These are phyloP conservation scores for Gyrodon lividus DNA, from an alignment of 768 basidiomycete genomes.

Conservation along the genomic window DNA sequence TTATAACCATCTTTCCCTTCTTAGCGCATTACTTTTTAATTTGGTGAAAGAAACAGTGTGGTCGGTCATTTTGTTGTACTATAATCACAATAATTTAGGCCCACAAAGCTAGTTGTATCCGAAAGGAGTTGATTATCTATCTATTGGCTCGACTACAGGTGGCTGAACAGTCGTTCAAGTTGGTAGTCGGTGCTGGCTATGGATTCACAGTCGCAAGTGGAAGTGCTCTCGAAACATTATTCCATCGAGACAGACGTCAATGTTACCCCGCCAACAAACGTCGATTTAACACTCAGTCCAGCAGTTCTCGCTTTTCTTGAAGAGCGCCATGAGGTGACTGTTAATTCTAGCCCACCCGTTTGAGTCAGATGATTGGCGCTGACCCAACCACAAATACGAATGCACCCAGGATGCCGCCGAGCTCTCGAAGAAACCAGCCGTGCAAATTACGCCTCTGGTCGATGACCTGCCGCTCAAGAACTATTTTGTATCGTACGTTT, in stretches of 20 bases:
- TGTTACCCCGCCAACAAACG: conserved; percentile 15
- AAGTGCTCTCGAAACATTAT: neutral
- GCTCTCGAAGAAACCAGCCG: conserved; percentile 37
- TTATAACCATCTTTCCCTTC: neutral
- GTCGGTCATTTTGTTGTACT: neutral
- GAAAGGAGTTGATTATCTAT: too few relatives aligned
- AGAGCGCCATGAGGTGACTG: conserved; percentile 31
- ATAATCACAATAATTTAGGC: neutral
- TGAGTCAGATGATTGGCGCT: neutral
- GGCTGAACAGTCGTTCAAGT: too few relatives aligned
- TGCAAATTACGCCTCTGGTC: conserved; percentile 34
- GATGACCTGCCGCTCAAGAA: conserved; percentile 49
- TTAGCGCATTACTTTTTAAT: neutral
- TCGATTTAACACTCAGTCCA: conserved; percentile 33
- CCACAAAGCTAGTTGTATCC: neutral
- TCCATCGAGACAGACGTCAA: conserved; percentile 15
- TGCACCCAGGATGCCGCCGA: conserved; percentile 24
- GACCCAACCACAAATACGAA: neutral
- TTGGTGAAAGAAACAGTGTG: neutral
- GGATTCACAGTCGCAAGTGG: neutral
- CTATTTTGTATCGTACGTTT: conserved; percentile 51
- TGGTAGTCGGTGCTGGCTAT: neutral
- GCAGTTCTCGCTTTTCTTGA: conserved; percentile 38
- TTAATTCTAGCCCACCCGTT: neutral
- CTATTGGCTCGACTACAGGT: too few relatives aligned